These are phyloP conservation scores for Citrus trifoliata DNA, from an alignment of 345 rosid genomes.

Conservation along the genomic window DNA sequence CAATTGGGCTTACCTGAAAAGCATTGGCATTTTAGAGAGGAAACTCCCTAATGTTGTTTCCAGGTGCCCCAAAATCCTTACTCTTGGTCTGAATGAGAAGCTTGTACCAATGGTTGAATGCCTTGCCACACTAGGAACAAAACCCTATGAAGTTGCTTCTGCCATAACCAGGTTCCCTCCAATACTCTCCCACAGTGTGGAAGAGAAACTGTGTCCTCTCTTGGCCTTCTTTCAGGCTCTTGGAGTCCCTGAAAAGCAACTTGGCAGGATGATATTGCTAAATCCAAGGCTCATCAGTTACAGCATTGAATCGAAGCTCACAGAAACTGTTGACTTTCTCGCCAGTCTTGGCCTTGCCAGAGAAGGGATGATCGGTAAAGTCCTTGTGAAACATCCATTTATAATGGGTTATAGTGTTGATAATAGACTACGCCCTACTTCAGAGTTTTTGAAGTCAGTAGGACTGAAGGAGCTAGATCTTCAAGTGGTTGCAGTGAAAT, in stretches of 20 bases:
- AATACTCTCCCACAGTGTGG: slow-evolving; percentile 70
- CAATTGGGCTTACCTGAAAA: slow-evolving; percentile 62
- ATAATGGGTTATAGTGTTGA: slow-evolving; percentile 70
- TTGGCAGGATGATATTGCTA: slow-evolving; percentile 61
- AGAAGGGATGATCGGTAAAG: slow-evolving; percentile 64
- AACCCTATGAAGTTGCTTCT: slow-evolving; percentile 56
- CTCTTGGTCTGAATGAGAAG: slow-evolving; percentile 56
- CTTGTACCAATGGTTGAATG: slow-evolving; percentile 72
- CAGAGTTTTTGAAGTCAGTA: slow-evolving; percentile 52
- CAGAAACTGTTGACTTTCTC: slow-evolving; percentile 52
- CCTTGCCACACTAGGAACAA: slow-evolving; percentile 49
- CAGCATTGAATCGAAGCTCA: slow-evolving; percentile 65
- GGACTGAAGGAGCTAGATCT: slow-evolving; percentile 50
- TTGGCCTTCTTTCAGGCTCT: slow-evolving; percentile 76
- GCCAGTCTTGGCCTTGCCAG: slow-evolving; percentile 51
- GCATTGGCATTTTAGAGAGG: slow-evolving; percentile 65
- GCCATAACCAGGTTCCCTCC: slow-evolving; percentile 69
- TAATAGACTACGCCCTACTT: slow-evolving; percentile 55
- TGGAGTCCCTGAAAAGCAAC: slow-evolving; percentile 70
- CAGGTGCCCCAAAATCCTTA: slow-evolving; percentile 68
- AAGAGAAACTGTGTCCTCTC: slow-evolving; percentile 82
- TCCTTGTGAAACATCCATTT: slow-evolving; percentile 62
- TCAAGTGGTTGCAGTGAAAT: slow-evolving; percentile 47
- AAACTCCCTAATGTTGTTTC: slow-evolving; percentile 64
- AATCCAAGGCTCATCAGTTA: slow-evolving; percentile 81